Evolutionary conservation across 345 rosid genomes (phyloP), one percentile per base, ranked within the genome.

Genomic region (Hypericum perforatum): DNA sequence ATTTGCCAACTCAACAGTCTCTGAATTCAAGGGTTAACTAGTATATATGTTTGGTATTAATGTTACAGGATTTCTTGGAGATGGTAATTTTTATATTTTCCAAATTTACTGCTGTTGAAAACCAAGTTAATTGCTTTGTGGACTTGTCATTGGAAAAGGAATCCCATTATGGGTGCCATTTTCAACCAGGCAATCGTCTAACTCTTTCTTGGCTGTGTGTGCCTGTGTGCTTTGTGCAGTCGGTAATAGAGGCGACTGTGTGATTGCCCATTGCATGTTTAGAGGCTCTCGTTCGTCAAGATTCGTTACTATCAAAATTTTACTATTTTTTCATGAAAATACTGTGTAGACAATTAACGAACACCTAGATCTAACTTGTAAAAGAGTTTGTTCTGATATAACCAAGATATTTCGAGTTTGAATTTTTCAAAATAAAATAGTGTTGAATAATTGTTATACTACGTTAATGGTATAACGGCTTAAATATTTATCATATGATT

Each of bases 1-100:
- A 75, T 64, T 61, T 64, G 74, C 64, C 79, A 63, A 56, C 78
- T 62, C 76, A 67, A 58, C 63, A 22, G 32, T 64, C 70, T 57
- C 67, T 54, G 50, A 69, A 53, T 56, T 48, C 62, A 42, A 52
- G 68, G 57, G 49, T 22, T 39, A 46, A 45, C 52, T 39, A 45
- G 51, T 69, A 71, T 56, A 67, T 58, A 9, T 22, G 32, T 22
- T 49, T 58, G 45, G 58, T 43, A 63, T 62, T 73, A 42, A 61
- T 69, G 63, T 15, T 37, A 39, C 16, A 9, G 29, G 32, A 6
- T 7, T 32, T 15, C 42, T 40, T 39, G 10, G 43, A 49, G 45
- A 63, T 54, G 44, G 13, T 43, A 16, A 7, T 64, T 41, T n/a
- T n/a, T n/a, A n/a, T n/a, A n/a, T n/a, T n/a, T 13, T 7, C 54